phyloP scores from a whole-genome alignment of 1,139 yeast genomes.

The Nakaseomyces delphensis region DNA sequence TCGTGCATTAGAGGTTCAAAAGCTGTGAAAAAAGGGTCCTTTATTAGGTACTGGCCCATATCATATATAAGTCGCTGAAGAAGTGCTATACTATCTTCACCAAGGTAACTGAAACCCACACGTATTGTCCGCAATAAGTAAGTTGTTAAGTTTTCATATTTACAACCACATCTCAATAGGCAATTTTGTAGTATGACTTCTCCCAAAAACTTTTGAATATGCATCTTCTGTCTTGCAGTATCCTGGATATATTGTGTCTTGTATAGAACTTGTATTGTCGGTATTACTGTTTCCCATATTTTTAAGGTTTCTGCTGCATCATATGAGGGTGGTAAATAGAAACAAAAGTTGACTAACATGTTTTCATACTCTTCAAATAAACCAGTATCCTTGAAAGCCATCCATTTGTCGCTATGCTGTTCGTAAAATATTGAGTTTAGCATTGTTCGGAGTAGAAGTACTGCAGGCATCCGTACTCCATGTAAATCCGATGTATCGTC shows the following conservation, averaged over 20 bases:
- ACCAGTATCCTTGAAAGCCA: slow-evolving; percentile 23
- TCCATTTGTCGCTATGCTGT: slow-evolving; percentile 12
- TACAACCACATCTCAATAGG: slow-evolving; percentile 22
- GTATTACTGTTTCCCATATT: slow-evolving; percentile 21
- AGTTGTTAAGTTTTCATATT: slow-evolving; percentile 18
- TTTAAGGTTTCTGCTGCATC: slow-evolving; percentile 14
- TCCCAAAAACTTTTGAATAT: slow-evolving; percentile 17
- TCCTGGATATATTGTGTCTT: slow-evolving; percentile 12
- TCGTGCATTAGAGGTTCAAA: slow-evolving; percentile 14
- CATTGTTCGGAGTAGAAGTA: slow-evolving; percentile 16
- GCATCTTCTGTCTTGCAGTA: slow-evolving; percentile 8
- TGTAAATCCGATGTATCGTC: slow-evolving; percentile 26
- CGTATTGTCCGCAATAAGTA: slow-evolving; percentile 10
- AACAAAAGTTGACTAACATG: slow-evolving; percentile 21
- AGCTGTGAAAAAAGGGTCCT: slow-evolving; percentile 25
- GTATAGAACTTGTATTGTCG: slow-evolving; percentile 20
- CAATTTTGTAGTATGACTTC: slow-evolving; percentile 22
- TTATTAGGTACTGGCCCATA: slow-evolving; percentile 24
- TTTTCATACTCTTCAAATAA: slow-evolving; percentile 23
- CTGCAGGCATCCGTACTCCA: slow-evolving; percentile 22
- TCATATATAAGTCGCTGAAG: slow-evolving; percentile 24
- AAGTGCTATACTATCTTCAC: slow-evolving; percentile 7
- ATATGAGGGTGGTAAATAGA: slow-evolving; percentile 26
- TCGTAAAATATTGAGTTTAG: slow-evolving; percentile 12
- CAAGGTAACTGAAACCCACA: neutral